Percentiles rank a stretch among this genome's conserved stretches.
phyloP scores from a whole-genome alignment of 2,329 filamentous ascomycete genomes.

The Sclerotinia subarctica region DNA sequence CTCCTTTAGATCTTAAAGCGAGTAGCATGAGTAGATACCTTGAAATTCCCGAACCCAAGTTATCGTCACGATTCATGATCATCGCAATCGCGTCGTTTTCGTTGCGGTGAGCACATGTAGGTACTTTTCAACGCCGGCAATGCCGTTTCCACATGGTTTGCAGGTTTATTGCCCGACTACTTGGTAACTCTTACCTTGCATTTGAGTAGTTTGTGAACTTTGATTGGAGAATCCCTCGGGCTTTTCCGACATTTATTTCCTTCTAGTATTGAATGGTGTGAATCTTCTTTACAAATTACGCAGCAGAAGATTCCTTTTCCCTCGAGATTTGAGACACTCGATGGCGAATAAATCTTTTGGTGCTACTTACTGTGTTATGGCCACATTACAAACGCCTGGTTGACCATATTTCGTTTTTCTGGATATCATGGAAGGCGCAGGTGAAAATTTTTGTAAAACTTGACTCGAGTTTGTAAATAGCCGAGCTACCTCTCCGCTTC shows the following conservation, averaged over 20 bases:
- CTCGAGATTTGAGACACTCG: conserved; percentile 1
- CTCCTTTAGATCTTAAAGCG: too few species aligned
- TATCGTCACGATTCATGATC: background rate
- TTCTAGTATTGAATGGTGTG: too few species aligned
- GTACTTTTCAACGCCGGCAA: background rate
- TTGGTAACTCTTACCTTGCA: background rate
- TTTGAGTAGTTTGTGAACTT: background rate
- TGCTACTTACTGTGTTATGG: too few species aligned
- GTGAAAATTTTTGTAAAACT: too few species aligned
- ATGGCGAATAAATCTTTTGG: background rate
- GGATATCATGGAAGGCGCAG: background rate
- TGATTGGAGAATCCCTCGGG: background rate
- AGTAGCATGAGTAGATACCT: background rate
- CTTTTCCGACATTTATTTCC: background rate
- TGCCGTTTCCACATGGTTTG: background rate
- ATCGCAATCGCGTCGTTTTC: background rate
- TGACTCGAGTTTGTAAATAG: background rate
- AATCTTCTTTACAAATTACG: too few species aligned
- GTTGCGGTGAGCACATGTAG: background rate
- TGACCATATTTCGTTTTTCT: background rate
- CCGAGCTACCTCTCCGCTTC: background rate
- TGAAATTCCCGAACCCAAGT: background rate
- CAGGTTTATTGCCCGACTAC: background rate
- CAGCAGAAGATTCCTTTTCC: background rate
- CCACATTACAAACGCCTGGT: background rate